Evolutionary conservation across 2,329 filamentous ascomycete genomes (phyloP), one percentile per base, ranked within the genome.

Genomic region (Knufia petricola): DNA sequence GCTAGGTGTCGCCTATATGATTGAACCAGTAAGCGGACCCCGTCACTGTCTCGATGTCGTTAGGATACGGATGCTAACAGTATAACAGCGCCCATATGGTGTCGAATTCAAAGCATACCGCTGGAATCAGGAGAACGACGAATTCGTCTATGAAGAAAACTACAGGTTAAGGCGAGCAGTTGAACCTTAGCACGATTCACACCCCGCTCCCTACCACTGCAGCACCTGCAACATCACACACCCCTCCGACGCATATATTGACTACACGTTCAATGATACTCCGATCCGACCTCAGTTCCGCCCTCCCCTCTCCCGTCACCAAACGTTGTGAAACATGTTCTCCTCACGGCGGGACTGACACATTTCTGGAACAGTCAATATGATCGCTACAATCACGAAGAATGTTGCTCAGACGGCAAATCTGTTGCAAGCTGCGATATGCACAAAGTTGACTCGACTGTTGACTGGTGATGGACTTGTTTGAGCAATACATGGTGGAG

Each of bases 51-150:
- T n/a, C 39, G 46, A 3, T 13, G 30, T 23, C 40, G 15, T 24
- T 21, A 48, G 24, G 13, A 6, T 21, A n/a, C 34, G 32, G 41
- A n/a, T 15, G 9, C 12, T 26, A 39, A 52, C 19, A 52, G 20
- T 36, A 50, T 43, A 50, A 48, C 50, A 70, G 55, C 95, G 95
- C 74, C 92, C 92, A 1, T 98, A 98, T 58, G 92, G 92, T 12
- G 89, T 95, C 50, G 90, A 95, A 52, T 95, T 96, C 71, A 90
- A 94, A 64, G 90, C 88, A 0, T 98, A 94, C 72, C 79, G 82
- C 52, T 98, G 95, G 70, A 86, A 95, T 62, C 78, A 86, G 53
- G 72, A 76, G 2, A 77, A 71, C 17, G 81, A 84, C 54, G 87
- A 83, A 76, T 98, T 98, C 60, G 81, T 92, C 51, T 82, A 92